A percentile compares a stretch with the other conserved stretches of the same genome.
Conservation (phyloP, 2,329 filamentous ascomycete species). For the Penicillium carneum region DNA sequence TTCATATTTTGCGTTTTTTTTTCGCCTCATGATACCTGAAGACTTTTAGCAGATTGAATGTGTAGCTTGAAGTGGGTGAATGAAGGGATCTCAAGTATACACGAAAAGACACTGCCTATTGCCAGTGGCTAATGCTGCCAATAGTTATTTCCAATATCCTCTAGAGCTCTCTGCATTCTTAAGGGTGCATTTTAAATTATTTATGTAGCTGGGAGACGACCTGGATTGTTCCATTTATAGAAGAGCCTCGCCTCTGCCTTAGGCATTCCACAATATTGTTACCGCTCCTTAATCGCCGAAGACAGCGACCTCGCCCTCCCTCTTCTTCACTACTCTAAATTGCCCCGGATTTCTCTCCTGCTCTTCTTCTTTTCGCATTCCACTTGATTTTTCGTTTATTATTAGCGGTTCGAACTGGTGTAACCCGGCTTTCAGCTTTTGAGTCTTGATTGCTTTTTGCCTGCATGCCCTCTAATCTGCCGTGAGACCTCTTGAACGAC, state of each 20-base stretch:
- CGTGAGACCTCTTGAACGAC: conserved; percentile 32
- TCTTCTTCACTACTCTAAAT: conserved; percentile 20
- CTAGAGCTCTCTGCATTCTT: not conserved
- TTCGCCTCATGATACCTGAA: conserved; percentile 35
- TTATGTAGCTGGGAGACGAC: not conserved
- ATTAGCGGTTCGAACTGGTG: conserved; percentile 4
- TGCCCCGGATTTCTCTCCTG: conserved; percentile 2
- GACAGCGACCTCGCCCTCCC: conserved; percentile 27
- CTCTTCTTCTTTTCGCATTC: conserved; percentile 5
- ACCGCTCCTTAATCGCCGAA: conserved; percentile 28
- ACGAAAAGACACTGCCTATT: not conserved
- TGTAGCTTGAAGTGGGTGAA: conserved; percentile 15
- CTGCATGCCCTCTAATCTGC: conserved; percentile 35
- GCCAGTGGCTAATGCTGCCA: not conserved
- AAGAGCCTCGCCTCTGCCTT: not conserved
- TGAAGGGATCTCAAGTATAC: conserved; percentile 6
- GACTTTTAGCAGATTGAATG: conserved; percentile 24
- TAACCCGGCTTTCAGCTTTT: conserved; percentile 27
- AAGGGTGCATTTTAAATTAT: not conserved
- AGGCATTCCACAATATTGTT: conserved; percentile 17
- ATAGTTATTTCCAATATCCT: not conserved
- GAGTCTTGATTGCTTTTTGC: conserved; percentile 34
- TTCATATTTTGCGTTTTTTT: conserved; percentile 8
- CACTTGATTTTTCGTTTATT: not conserved
- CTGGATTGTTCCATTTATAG: not conserved